Base-by-base conservation (phyloP, 441 rosid genomes). In the Lepidium campestre region DNA sequence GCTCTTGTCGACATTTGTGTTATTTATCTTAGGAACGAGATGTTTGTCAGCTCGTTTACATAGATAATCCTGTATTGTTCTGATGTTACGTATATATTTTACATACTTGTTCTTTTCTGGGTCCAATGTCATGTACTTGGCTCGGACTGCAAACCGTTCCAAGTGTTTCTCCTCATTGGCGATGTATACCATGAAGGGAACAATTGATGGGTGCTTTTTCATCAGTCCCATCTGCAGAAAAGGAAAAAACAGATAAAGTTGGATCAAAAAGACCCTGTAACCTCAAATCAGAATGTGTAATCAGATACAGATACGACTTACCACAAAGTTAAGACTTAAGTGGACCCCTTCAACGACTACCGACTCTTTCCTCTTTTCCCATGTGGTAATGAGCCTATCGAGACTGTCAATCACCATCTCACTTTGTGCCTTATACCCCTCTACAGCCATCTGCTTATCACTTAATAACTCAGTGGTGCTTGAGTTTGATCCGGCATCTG, bases 321-420 rank as follows among this genome's bases (percentile, higher is more conserved):
- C 99, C 80, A 94, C 97, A 84, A 94, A 94, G 87, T 94, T 94
- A 42, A 94, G 97, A 80, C 99, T 94, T 60, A 91, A 74, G 78
- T 91, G 99, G 75, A 94, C 99, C 53, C 99, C 99, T 81, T 94
- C 99, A 35, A 94, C 92, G 4, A 94, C 86, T 27, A 89, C 97
- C 0, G 99, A 94, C 67, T 94, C 98, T 75, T 86, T 94, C 79
- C 89, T 84, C 70, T 86, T 90, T 75, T 94, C 99, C 99, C 99
- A 94, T 22, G 90, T 86, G 61, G 97, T 91, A 57, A 94, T 89
- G 66, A 94, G 86, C 54, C 97, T 84, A 73, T 94, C 97, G 17
- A 94, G 97, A 79, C 99, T 91, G 65, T 94, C 99, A 44, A 94
- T 94, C 44, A 94, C 99, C 98, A 91, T 91, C 78, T 94, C 99